These are phyloP conservation scores for Dalbergia cochinchinensis DNA, from an alignment of 306 rosid species.

Conservation along the genomic window DNA sequence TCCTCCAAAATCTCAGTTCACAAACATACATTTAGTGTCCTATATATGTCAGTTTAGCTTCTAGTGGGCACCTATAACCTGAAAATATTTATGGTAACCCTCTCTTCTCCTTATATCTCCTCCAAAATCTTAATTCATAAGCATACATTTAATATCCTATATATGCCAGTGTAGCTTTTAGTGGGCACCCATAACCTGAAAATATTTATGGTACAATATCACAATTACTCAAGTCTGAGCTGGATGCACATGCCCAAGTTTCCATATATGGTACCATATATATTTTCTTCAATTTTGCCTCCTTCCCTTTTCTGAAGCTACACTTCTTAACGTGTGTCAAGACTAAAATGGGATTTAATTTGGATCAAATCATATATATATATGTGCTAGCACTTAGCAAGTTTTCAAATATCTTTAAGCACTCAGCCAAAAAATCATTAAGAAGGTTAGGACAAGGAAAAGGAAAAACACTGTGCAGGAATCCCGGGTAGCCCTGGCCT, in stretches of 20 bases:
- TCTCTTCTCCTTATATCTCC: no score
- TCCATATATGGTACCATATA: not conserved
- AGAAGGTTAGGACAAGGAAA: conserved; percentile 29
- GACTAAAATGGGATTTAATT: not conserved
- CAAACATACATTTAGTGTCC: no score
- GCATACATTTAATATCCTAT: no score
- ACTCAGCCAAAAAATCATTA: not conserved
- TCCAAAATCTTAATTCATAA: no score
- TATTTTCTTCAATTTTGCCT: not conserved
- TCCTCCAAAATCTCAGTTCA: no score
- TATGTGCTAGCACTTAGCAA: not conserved
- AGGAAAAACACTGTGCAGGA: not conserved
- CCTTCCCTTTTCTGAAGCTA: not conserved
- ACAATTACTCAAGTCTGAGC: conserved; percentile 40
- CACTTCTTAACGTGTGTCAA: not conserved
- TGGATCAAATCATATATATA: conserved; percentile 20
- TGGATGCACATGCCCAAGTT: conserved; percentile 43
- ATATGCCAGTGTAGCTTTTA: not conserved
- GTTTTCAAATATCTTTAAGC: not conserved
- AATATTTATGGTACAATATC: not conserved
- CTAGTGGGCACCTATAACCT: no score
- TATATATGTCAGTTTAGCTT: no score
- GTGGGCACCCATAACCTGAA: conserved; percentile 7
- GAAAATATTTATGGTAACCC: no score
- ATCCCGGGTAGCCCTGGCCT: conserved; percentile 25